Base-by-base conservation (phyloP, 2,329 filamentous ascomycete species). In the Gremmenia infestans region DNA sequence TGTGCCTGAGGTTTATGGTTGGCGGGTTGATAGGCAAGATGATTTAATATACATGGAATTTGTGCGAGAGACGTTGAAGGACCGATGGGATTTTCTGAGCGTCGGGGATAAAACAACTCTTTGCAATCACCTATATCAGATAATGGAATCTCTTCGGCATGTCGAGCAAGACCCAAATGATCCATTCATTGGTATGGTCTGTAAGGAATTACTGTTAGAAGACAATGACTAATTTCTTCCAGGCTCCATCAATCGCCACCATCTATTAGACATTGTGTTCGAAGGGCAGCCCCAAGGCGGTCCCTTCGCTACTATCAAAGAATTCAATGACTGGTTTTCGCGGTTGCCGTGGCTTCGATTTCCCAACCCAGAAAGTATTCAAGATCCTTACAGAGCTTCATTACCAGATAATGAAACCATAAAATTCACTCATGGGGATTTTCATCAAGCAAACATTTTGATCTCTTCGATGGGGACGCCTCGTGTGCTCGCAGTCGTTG, bases 1-100 rank as follows among this genome's bases (percentile, higher is more conserved):
- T 7, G 70, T 72, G 36, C 72, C 71, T 12, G 70, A 73, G 55
- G 56, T 73, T 22, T 73, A 70, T 55, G 69, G 71, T 9, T 73
- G 67, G 70, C 51, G 59, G 40, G 48, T 61, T 48, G 62, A 68
- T 47, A 43, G 50, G 14, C 58, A 55, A n/a, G 63, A 67, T 42
- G 56, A 60, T 2, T 69, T 69, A 37, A 61, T 68, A 39, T 68
- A 66, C 47, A 67, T 67, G 66, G 52, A 66, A 46, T 53, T 64
- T 32, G 52, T 68, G 1, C 4, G 60, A 23, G 14, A 9, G 11
- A 55, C 58, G 11, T 46, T 68, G 15, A 51, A 63, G 37, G 45
- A 62, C 36, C 35, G 55, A 25, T 59, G 58, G 62, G 51, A 54
- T 17, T 42, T 35, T 17, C 53, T 67, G 36, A 39, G 15, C 15